phyloP scores from a whole-genome alignment of 257 asterid genomes.

The Ligustrum vulgare region DNA sequence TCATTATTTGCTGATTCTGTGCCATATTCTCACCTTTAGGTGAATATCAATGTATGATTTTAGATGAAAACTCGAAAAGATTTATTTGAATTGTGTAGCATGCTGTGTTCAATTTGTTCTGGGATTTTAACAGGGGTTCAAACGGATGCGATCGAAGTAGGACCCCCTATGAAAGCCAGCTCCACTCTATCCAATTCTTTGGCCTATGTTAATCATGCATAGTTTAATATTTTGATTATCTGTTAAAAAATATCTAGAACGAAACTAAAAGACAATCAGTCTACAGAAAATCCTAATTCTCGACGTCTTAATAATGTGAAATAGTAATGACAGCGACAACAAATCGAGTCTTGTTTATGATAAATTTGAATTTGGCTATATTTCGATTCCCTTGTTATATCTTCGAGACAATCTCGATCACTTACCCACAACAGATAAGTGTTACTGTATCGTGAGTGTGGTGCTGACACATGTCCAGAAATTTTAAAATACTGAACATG shows the following conservation, averaged over 20 bases:
- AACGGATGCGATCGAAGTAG: slow-evolving; percentile 30
- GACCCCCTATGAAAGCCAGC: slow-evolving; percentile 26
- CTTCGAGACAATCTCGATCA: no score
- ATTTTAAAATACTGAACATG: no score
- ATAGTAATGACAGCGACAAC: not conserved
- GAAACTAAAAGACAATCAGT: not conserved
- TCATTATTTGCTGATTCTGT: slow-evolving; percentile 16
- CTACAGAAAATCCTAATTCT: not conserved
- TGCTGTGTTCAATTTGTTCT: not conserved
- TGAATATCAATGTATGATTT: not conserved
- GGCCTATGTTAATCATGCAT: slow-evolving; percentile 1
- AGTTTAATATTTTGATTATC: no score
- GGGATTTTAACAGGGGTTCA: not conserved
- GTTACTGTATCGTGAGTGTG: no score
- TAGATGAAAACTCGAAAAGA: not conserved
- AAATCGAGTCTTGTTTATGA: not conserved
- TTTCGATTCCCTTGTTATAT: no score
- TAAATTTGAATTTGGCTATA: no score
- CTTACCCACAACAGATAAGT: no score
- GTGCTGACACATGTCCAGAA: no score
- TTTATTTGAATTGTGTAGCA: not conserved
- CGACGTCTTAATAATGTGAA: not conserved
- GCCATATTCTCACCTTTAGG: slow-evolving; percentile 22
- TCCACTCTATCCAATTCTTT: slow-evolving; percentile 4
- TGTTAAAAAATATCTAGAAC: not conserved